Percentiles rank a stretch among this genome's conserved stretches.
Conservation (phyloP, 2,329 filamentous ascomycete genomes). For the Tothia fuscella region DNA sequence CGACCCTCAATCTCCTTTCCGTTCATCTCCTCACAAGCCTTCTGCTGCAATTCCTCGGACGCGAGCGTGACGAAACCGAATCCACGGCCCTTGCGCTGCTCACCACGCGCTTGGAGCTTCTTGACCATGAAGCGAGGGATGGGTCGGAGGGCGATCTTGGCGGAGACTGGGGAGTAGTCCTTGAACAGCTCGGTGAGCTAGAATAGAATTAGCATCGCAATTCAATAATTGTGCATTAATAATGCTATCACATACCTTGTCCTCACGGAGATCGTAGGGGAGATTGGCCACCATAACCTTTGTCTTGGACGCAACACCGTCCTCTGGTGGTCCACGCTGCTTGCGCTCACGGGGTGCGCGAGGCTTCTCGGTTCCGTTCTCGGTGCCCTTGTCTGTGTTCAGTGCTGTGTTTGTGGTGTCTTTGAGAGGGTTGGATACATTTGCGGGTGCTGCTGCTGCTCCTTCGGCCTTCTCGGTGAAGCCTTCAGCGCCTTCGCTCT, state of each 20-base stretch:
- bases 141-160: slow-evolving; percentile 96
- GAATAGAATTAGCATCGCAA: slow-evolving; percentile 13
- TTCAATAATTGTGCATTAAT: background rate
- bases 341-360: slow-evolving; percentile 47
- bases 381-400: slow-evolving; percentile 40
- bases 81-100: slow-evolving; percentile 96
- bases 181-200: slow-evolving; percentile 96
- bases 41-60: slow-evolving; percentile 91
- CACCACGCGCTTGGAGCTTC: slow-evolving; percentile 96
- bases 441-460: slow-evolving; percentile 39
- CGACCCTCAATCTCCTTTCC: slow-evolving; percentile 98
- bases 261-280: slow-evolving; percentile 93
- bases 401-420: slow-evolving; percentile 42
- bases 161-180: slow-evolving; percentile 81
- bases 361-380: slow-evolving; percentile 30
- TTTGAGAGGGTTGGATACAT: slow-evolving; percentile 35
- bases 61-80: slow-evolving; percentile 96
- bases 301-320: slow-evolving; percentile 96
- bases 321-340: slow-evolving; percentile 91
- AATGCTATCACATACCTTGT: slow-evolving; percentile 55
- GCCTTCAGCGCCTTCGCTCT: slow-evolving; percentile 37
- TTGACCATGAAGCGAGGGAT: slow-evolving; percentile 99
- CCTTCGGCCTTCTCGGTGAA: slow-evolving; percentile 32
- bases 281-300: slow-evolving; percentile 99
- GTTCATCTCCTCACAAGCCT: slow-evolving; percentile 97